Base-by-base conservation (phyloP, 2,329 filamentous ascomycete genomes). In the Lojkania enalia region DNA sequence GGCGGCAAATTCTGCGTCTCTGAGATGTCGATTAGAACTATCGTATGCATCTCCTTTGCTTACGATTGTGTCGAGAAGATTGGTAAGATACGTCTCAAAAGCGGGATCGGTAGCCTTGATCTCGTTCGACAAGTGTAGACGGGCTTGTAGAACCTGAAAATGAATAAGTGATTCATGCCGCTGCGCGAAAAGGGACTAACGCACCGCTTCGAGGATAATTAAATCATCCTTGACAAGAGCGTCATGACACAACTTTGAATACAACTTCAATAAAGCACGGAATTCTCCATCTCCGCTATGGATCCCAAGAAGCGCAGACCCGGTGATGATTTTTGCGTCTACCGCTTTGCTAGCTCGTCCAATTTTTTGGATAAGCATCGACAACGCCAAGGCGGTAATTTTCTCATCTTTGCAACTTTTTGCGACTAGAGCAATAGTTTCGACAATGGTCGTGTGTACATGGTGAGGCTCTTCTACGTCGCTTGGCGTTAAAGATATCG, bases 351-450 rank as follows among this genome's bases (percentile, higher is more conserved):
- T 94, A 43, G 96, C 83, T 69, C 94, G 92, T 49, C 87, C 85
- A 46, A 97, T 82, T 69, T 99, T 97, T 64, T 99, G 94, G n/a
- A 96, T 74, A 18, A 99, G 82, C 85, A 99, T 96, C 1, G 90
- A 95, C 58, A 96, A 87, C 2, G 91, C 92, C 40, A 99, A 76
- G 4, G 91, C 91, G 5, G 87, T 94, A 42, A 99, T 95, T 71
- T 96, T 96, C 48, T 90, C 85, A 60, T 99, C 91, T 36, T 86
- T 81, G 64, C 86, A 90, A 45, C 82, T 85, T 16, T 80, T 82
- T 1, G 94, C 90, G 64, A 99, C 89, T n/a, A 85, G 85, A 45
- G 95, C 92, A 49, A 99, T 92, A 0, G 92, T 90, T 63, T 95
- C 86, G n/a, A 97, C 84, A n/a, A 97, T 87, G 51, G 92, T 95